A percentile compares a stretch with the other conserved stretches of the same genome.
phyloP scores from a whole-genome alignment of 164 flowering plant genomes.

The Magnolia officinalis region DNA sequence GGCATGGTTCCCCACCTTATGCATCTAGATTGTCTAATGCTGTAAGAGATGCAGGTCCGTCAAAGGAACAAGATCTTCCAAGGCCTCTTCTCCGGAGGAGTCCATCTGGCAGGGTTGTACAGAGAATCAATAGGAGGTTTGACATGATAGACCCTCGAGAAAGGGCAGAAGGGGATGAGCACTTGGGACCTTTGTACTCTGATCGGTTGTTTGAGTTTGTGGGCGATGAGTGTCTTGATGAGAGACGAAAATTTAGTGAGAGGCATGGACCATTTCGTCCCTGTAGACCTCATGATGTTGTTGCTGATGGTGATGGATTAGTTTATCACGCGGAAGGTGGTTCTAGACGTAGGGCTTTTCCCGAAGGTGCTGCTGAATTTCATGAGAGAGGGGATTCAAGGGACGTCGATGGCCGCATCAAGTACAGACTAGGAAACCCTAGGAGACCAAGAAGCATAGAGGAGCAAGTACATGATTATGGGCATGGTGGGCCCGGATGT shows the following conservation, averaged over 20 bases:
- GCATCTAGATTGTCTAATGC: conserved; percentile 31
- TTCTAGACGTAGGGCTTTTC: conserved; percentile 43
- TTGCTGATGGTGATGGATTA: conserved; percentile 29
- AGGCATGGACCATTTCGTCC: conserved; percentile 42
- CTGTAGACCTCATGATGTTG: conserved; percentile 41
- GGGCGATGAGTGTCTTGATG: conserved; percentile 39
- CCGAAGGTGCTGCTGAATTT: conserved; percentile 36
- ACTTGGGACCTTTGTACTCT: conserved; percentile 29
- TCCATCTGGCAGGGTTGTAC: conserved; percentile 39
- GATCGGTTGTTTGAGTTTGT: conserved; percentile 41
- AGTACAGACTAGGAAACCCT: conserved; percentile 36
- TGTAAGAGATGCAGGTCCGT: conserved; percentile 41
- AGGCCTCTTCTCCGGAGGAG: conserved; percentile 34
- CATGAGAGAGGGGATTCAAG: conserved; percentile 40
- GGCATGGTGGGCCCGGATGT: conserved; percentile 46
- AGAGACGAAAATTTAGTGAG: conserved; percentile 44
- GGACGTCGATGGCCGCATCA: conserved; percentile 51
- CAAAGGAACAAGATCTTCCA: conserved; percentile 35
- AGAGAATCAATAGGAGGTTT: conserved; percentile 40
- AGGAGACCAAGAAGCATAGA: conserved; percentile 42
- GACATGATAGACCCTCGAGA: conserved; percentile 43
- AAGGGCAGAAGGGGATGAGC: conserved; percentile 43
- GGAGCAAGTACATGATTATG: conserved; percentile 47
- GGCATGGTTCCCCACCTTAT: conserved; percentile 46
- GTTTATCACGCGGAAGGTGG: conserved; percentile 35